These are phyloP conservation scores for Hypoxylon fragiforme DNA, from an alignment of 495 filamentous ascomycete genomes.

Conservation along the genomic window DNA sequence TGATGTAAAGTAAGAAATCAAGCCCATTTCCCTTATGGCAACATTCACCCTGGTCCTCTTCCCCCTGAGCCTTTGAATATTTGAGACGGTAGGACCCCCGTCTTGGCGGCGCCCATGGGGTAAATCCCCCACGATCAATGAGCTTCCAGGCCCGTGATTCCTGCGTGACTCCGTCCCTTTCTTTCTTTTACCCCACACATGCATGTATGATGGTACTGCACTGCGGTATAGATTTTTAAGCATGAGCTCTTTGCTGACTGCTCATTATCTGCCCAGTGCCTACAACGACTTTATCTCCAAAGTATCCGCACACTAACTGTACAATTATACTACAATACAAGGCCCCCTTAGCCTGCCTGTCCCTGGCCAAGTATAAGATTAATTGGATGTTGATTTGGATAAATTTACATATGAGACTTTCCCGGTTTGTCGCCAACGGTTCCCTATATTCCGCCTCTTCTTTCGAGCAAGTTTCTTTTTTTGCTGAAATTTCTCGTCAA, in stretches of 20 bases:
- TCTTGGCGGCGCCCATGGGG: slow-evolving; percentile 29
- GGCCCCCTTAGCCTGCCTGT: background rate
- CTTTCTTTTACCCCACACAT: slow-evolving; percentile 1
- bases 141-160: slow-evolving; percentile 28
- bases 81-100: slow-evolving; percentile 18
- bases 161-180: slow-evolving; percentile 9
- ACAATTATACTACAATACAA: too few relatives aligned
- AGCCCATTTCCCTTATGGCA: too few relatives aligned
- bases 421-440: slow-evolving; percentile 30
- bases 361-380: slow-evolving; percentile 26
- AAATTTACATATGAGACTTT: slow-evolving; percentile 28
- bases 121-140: slow-evolving; percentile 13
- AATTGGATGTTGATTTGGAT: slow-evolving; percentile 33
- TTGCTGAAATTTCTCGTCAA: too few relatives aligned
- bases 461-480: too few relatives aligned
- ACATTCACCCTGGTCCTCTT: background rate
- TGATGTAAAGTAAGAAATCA: slow-evolving; percentile 9
- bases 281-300: too few relatives aligned
- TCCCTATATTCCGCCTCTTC: slow-evolving; percentile 28
- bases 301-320: too few relatives aligned
- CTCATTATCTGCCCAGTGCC: background rate
- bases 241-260: background rate
- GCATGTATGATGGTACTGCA: background rate
- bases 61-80: slow-evolving; percentile 2
- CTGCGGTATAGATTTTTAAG: slow-evolving; percentile 9